A percentile compares a stretch with the other conserved stretches of the same genome.
phyloP scores from a whole-genome alignment of 306 rosid genomes.

The Malus sieversii region DNA sequence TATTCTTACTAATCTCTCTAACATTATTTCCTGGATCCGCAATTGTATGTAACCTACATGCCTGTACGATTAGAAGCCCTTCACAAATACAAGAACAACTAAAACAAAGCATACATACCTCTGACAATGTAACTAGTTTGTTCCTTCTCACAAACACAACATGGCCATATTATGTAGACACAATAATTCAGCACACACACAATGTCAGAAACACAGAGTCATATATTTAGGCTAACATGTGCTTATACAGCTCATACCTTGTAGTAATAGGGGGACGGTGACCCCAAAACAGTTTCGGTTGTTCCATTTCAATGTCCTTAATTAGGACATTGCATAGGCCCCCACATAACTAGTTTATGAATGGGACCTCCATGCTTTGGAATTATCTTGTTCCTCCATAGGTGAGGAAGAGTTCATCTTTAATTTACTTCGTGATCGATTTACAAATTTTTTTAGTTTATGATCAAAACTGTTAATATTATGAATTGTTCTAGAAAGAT shows the following conservation, averaged over 20 bases:
- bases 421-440: too few species aligned
- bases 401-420: too few species aligned
- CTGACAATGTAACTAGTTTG: background rate
- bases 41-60: background rate
- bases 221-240: conserved; percentile 18
- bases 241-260: conserved; percentile 36
- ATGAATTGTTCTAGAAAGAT: too few species aligned
- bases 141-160: conserved; percentile 22
- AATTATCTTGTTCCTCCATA: background rate
- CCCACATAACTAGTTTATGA: background rate
- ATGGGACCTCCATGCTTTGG: background rate
- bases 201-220: background rate
- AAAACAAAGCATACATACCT: background rate
- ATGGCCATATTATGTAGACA: background rate
- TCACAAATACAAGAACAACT: background rate
- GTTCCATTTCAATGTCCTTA: conserved; percentile 26
- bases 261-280: conserved; percentile 26
- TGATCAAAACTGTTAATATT: too few species aligned
- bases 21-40: too few species aligned
- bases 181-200: conserved; percentile 20
- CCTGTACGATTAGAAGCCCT: background rate
- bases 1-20: too few species aligned
- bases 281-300: conserved; percentile 18
- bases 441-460: too few species aligned
- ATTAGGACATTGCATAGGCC: background rate